Evolutionary conservation across 2,329 filamentous ascomycete species (phyloP).

Genomic region (Blastomyces parvus): DNA sequence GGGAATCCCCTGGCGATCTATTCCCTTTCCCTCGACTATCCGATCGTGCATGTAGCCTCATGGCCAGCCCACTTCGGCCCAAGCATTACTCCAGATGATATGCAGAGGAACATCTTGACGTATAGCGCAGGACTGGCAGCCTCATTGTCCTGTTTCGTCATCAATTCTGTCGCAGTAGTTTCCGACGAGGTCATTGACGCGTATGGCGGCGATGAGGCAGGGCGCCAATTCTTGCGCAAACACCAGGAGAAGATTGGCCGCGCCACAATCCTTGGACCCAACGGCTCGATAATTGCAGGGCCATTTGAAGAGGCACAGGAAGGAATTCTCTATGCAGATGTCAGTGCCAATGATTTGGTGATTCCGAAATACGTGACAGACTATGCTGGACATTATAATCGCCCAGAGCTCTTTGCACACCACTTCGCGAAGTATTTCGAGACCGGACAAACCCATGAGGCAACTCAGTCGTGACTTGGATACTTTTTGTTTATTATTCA

Average conservation of each 20-base stretch:
- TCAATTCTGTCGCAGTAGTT: constrained; percentile 7
- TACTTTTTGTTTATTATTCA: neutral
- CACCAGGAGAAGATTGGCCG: constrained; percentile 5
- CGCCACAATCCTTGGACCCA: constrained; percentile 5
- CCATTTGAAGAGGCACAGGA: constrained; percentile 5
- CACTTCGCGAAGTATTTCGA: constrained; percentile 8
- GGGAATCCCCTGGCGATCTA: constrained; percentile 7
- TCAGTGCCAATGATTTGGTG: constrained; percentile 2
- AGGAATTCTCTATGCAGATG: constrained; percentile 9
- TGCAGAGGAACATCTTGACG: constrained; percentile 1
- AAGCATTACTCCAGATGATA: neutral
- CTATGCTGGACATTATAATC: constrained; percentile 8
- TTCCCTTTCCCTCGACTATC: constrained; percentile 4
- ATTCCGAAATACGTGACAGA: constrained; percentile 4
- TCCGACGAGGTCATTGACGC: constrained; percentile 1
- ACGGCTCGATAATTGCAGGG: constrained; percentile 3
- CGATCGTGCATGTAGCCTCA: constrained; percentile 8
- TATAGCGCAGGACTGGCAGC: neutral
- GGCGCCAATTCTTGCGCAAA: constrained; percentile 3
- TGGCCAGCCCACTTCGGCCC: constrained; percentile 8
- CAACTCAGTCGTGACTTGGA: neutral
- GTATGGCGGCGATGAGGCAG: neutral
- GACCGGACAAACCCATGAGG: neutral
- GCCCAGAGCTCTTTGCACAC: constrained; percentile 8
- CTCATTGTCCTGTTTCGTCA: constrained; percentile 3